These are phyloP conservation scores for Escovopsis sp. DNA, from an alignment of 2,329 filamentous ascomycete genomes.

Conservation along the genomic window DNA sequence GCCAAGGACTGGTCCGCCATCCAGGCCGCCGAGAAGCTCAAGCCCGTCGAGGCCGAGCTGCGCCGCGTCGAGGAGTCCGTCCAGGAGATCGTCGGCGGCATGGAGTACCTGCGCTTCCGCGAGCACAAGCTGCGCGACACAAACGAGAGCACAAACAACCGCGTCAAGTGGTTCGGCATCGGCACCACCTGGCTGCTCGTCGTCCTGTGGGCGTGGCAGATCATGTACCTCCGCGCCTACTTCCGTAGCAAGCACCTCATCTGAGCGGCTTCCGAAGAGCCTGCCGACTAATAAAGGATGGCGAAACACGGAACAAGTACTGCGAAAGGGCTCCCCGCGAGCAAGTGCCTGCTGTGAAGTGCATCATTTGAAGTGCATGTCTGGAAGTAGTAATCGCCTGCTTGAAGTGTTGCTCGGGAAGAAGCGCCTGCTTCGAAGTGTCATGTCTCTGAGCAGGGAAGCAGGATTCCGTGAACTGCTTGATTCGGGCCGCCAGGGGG, in stretches of 20 bases:
- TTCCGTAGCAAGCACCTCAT: constrained; percentile 51
- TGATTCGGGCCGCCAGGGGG: too few species aligned
- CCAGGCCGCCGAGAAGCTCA: constrained; percentile 91
- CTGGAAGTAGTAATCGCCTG: neutral
- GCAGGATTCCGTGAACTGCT: too few species aligned
- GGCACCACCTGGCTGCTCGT: constrained; percentile 84
- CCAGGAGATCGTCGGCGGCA: constrained; percentile 75
- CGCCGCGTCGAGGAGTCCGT: constrained; percentile 86
- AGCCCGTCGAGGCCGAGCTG: constrained; percentile 90
- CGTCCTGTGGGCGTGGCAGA: constrained; percentile 87
- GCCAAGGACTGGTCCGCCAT: constrained; percentile 98
- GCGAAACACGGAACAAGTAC: too few species aligned
- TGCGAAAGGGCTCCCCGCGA: too few species aligned
- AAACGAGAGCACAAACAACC: constrained; percentile 97
- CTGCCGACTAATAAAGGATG: too few species aligned
- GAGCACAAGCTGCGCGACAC: constrained; percentile 96
- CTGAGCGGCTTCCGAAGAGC: too few species aligned
- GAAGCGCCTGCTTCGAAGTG: too few species aligned
- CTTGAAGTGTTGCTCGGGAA: too few species aligned
- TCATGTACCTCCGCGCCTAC: constrained; percentile 93
- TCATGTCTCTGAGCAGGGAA: too few species aligned
- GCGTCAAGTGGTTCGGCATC: constrained; percentile 97
- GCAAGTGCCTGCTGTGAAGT: neutral
- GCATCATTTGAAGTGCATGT: constrained; percentile 1
- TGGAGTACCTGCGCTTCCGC: constrained; percentile 82